These are phyloP conservation scores for Plasmodium berghei DNA, from an alignment of 169 alveolate species.

Conservation along the genomic window DNA sequence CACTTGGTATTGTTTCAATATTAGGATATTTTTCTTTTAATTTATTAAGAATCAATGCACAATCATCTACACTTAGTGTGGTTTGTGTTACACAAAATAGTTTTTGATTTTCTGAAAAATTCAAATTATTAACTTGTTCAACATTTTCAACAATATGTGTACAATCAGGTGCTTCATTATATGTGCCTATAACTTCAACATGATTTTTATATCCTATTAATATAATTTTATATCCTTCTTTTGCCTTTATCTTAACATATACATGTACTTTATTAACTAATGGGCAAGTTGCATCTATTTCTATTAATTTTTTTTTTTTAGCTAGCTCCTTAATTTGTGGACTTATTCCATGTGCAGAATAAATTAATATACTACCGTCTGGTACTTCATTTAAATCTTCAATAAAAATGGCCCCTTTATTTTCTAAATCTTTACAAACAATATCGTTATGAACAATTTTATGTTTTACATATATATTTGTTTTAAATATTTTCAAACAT, in stretches of 20 bases:
- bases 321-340: constrained; percentile 86
- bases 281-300: constrained; percentile 91
- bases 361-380: constrained; percentile 79
- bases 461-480: constrained; percentile 88
- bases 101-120: constrained; percentile 74
- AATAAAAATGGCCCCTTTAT: constrained; percentile 87
- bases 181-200: constrained; percentile 87
- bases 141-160: constrained; percentile 86
- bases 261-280: constrained; percentile 90
- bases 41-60: constrained; percentile 81
- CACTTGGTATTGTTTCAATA: constrained; percentile 88
- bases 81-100: constrained; percentile 89
- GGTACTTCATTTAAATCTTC: constrained; percentile 87
- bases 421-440: constrained; percentile 86
- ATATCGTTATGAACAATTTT: constrained; percentile 90
- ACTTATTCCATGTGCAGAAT: constrained; percentile 90
- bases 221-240: constrained; percentile 86
- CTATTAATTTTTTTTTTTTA: constrained; percentile 78
- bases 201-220: constrained; percentile 89
- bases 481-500: constrained; percentile 84
- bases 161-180: constrained; percentile 88
- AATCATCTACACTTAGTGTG: constrained; percentile 88
- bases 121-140: constrained; percentile 80
- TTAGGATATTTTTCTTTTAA: constrained; percentile 80
- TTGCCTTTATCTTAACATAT: constrained; percentile 87